These are phyloP conservation scores for Pleurozium schreberi DNA, from an alignment of 225 moss, liverwort and hornwort genomes.

Conservation along the genomic window DNA sequence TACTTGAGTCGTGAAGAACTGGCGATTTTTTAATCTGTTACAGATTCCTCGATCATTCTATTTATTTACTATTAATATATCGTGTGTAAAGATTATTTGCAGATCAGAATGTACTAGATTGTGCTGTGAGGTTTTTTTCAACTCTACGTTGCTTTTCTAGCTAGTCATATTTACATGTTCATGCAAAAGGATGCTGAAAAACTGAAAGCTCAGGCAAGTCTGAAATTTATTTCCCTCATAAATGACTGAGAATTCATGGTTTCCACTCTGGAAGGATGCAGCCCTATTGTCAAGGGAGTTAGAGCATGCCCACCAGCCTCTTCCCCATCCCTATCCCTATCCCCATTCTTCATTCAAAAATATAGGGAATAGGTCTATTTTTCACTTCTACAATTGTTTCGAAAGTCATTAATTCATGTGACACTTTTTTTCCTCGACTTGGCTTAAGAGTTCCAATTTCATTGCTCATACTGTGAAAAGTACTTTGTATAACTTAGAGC, in stretches of 20 bases:
- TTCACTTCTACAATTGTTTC: not conserved
- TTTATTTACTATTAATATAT: not conserved
- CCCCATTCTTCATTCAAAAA: too few species aligned
- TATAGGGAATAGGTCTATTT: not conserved
- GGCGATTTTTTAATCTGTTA: not conserved
- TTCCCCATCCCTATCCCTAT: too few species aligned
- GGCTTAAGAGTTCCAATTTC: not conserved
- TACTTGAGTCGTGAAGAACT: not conserved
- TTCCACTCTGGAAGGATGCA: not conserved
- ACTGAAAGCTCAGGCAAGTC: not conserved
- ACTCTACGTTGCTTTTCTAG: not conserved
- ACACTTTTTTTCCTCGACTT: not conserved
- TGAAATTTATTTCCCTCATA: not conserved
- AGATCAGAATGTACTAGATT: not conserved
- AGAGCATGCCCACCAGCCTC: too few species aligned
- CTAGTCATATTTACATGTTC: not conserved
- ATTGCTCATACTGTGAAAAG: not conserved
- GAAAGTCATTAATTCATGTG: not conserved
- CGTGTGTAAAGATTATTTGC: not conserved
- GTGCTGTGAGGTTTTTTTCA: slow-evolving; percentile 22
- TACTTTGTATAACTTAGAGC: too few species aligned
- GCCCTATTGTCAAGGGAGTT: not conserved
- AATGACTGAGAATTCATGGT: not conserved
- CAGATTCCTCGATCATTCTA: not conserved
- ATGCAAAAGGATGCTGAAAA: not conserved